Conservation (phyloP, 176 grass and related monocot species). For the Avena sativa region DNA sequence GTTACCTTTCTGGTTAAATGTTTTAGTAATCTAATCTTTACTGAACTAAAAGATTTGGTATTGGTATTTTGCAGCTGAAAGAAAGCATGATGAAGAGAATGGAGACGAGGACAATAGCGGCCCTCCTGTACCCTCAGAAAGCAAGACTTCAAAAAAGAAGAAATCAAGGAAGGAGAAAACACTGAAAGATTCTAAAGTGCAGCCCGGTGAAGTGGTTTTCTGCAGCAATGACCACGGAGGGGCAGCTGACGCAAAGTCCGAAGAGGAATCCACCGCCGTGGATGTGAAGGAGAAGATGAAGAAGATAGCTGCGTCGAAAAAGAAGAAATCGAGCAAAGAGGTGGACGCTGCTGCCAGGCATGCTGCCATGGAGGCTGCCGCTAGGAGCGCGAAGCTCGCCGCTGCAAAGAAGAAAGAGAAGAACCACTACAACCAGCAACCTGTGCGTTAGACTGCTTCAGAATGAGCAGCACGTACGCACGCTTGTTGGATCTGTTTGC, state of each 20-base stretch:
- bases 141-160: constrained; percentile 71
- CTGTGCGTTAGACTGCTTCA: constrained; percentile 48
- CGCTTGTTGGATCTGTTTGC: neutral
- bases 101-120: constrained; percentile 46
- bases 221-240: constrained; percentile 38
- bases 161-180: constrained; percentile 70
- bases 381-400: constrained; percentile 66
- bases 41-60: neutral
- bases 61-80: constrained; percentile 38
- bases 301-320: constrained; percentile 64
- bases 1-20: neutral
- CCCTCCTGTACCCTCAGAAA: constrained; percentile 49
- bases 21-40: too few species aligned
- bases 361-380: constrained; percentile 58
- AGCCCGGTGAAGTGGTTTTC: constrained; percentile 40
- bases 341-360: constrained; percentile 62
- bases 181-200: constrained; percentile 47
- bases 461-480: neutral
- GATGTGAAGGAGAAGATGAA: constrained; percentile 69
- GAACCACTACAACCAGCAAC: constrained; percentile 75
- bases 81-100: constrained; percentile 36
- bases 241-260: constrained; percentile 30
- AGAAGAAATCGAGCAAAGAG: constrained; percentile 70
- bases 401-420: constrained; percentile 85
- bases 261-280: constrained; percentile 46